Percentiles rank a stretch among this genome's conserved stretches.
Conservation (phyloP, 495 filamentous ascomycete genomes). For the Astrothelium subdiscretum region DNA sequence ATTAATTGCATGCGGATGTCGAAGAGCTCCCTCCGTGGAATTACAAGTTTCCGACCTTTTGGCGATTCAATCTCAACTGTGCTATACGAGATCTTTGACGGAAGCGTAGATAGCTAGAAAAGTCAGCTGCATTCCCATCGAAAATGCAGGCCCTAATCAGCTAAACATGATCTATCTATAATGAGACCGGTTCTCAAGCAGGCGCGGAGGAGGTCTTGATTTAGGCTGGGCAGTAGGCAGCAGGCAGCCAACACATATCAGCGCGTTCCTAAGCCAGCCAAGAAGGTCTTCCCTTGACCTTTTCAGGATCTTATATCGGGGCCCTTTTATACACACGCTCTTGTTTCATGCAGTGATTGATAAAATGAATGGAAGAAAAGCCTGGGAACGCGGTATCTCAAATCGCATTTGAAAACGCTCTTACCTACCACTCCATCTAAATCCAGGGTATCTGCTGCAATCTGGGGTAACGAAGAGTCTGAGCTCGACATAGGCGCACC, state of each 20-base stretch:
- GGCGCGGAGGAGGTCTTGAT: no score
- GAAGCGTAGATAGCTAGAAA: slow-evolving; percentile 50
- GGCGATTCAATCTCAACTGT: slow-evolving; percentile 41
- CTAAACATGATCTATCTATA: background rate
- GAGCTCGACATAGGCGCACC: background rate
- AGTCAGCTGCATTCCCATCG: background rate
- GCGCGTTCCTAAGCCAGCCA: slow-evolving; percentile 24
- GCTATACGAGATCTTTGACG: slow-evolving; percentile 68
- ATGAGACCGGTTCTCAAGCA: no score
- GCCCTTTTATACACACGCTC: no score
- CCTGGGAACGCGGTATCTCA: no score
- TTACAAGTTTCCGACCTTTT: slow-evolving; percentile 36
- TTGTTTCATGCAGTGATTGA: no score
- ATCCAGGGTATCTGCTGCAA: background rate
- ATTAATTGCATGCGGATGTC: slow-evolving; percentile 90
- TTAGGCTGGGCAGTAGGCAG: no score
- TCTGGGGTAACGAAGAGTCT: background rate
- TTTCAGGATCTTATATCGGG: no score
- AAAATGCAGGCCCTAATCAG: background rate
- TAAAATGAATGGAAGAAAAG: slow-evolving; percentile 5
- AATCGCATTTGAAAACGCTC: background rate
- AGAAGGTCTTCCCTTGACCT: no score
- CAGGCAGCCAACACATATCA: slow-evolving; percentile 29
- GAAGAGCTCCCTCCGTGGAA: slow-evolving; percentile 83
- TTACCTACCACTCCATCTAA: background rate